A percentile compares a stretch with the other conserved stretches of the same genome.
phyloP scores from a whole-genome alignment of 2,329 filamentous ascomycete species.

The Dactylonectria estremocensis region DNA sequence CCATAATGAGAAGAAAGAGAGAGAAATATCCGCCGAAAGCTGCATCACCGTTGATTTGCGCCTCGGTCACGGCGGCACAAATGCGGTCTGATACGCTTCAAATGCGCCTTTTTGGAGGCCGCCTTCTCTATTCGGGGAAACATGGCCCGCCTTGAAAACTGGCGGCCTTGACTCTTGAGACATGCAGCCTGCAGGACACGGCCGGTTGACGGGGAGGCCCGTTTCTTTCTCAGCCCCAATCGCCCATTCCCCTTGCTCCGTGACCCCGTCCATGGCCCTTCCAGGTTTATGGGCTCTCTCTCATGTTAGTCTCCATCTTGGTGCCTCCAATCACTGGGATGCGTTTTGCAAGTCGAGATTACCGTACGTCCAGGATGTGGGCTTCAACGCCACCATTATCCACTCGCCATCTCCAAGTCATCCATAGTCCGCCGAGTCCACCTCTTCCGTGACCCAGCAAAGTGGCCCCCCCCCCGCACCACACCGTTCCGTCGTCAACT shows the following conservation, averaged over 20 bases:
- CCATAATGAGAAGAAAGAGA: neutral
- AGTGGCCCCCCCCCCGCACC: constrained; percentile 19
- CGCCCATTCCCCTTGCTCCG: constrained; percentile 10
- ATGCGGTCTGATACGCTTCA: neutral
- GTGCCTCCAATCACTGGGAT: constrained; percentile 15
- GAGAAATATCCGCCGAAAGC: too few species aligned
- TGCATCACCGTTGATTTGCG: constrained; percentile 11
- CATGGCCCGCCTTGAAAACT: neutral
- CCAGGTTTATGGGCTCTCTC: neutral
- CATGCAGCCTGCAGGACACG: constrained; percentile 16
- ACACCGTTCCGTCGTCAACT: constrained; percentile 17
- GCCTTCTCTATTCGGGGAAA: neutral
- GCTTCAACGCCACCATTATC: constrained; percentile 33
- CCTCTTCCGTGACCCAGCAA: neutral
- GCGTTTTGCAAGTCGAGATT: constrained; percentile 27
- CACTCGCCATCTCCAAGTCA: constrained; percentile 10
- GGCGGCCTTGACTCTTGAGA: neutral
- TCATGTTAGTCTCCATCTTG: constrained; percentile 15
- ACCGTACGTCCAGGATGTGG: constrained; percentile 34
- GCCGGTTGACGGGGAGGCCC: constrained; percentile 15
- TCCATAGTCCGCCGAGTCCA: neutral
- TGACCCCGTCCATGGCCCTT: neutral
- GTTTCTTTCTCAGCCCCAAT: constrained; percentile 9
- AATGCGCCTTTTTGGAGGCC: constrained; percentile 13
- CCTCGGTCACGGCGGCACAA: constrained; percentile 9